Evolutionary conservation across 2,329 filamentous ascomycete species (phyloP).

Genomic region (Alternaria longipes): DNA sequence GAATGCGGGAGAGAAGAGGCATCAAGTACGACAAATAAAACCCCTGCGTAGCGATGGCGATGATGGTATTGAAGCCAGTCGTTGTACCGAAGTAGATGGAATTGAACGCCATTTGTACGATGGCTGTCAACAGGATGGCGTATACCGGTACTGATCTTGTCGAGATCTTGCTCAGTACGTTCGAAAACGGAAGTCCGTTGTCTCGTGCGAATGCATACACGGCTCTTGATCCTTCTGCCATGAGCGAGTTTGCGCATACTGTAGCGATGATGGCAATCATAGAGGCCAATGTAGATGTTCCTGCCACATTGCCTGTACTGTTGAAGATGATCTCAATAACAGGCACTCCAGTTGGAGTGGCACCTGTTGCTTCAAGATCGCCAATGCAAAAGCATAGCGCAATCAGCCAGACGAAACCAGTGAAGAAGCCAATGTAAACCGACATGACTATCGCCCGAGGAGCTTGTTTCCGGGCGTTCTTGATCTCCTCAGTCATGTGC

Average conservation of each 20-base stretch:
- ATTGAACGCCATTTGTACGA: slow-evolving; percentile 63
- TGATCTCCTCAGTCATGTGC: slow-evolving; percentile 67
- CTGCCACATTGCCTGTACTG: slow-evolving; percentile 57
- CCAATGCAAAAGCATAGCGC: slow-evolving; percentile 54
- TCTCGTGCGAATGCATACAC: slow-evolving; percentile 62
- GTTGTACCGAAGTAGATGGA: slow-evolving; percentile 65
- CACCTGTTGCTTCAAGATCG: slow-evolving; percentile 57
- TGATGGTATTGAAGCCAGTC: slow-evolving; percentile 65
- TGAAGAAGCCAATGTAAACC: slow-evolving; percentile 52
- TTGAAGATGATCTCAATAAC: slow-evolving; percentile 64
- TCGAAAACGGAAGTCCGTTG: slow-evolving; percentile 63
- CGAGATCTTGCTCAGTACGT: slow-evolving; percentile 58
- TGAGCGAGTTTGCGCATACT: slow-evolving; percentile 57
- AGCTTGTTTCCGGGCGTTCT: slow-evolving; percentile 60
- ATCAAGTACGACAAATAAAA: slow-evolving; percentile 69
- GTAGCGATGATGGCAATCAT: slow-evolving; percentile 61
- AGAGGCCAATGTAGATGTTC: slow-evolving; percentile 56
- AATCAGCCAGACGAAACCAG: slow-evolving; percentile 53
- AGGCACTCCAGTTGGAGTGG: slow-evolving; percentile 60
- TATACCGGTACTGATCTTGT: slow-evolving; percentile 60
- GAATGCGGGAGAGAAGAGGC: slow-evolving; percentile 62
- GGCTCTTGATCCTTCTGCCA: slow-evolving; percentile 58
- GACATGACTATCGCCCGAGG: slow-evolving; percentile 56
- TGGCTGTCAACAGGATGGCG: slow-evolving; percentile 58
- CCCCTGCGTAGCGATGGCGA: slow-evolving; percentile 65